phyloP scores from a whole-genome alignment of 228 moss, liverwort and hornwort genomes.

The Sphagnum magellanicum region DNA sequence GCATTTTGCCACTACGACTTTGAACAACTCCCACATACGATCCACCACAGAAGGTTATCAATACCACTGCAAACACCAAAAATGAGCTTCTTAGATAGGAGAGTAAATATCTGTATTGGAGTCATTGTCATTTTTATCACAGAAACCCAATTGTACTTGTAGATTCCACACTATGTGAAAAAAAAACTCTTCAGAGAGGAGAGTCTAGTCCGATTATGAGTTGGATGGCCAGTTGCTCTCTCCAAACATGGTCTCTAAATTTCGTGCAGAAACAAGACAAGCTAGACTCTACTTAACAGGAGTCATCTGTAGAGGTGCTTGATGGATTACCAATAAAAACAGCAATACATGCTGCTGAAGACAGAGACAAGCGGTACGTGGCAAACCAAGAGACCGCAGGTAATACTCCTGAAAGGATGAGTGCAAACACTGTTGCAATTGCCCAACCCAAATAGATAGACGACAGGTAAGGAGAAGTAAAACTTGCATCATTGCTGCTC shows the following conservation, averaged over 20 bases:
- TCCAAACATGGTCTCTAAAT: no score
- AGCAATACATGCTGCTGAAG: conserved; percentile 83
- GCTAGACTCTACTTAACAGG: background rate
- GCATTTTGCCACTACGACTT: conserved; percentile 60
- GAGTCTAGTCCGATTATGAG: no score
- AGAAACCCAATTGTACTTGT: no score
- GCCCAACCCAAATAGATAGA: conserved; percentile 95
- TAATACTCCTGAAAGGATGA: conserved; percentile 75
- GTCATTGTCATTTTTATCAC: no score
- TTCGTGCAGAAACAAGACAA: no score
- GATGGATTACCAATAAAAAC: conserved; percentile 63
- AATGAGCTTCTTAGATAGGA: background rate
- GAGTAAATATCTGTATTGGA: no score
- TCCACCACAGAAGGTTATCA: conserved; percentile 95
- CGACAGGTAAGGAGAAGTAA: conserved; percentile 78
- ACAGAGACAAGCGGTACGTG: conserved; percentile 90
- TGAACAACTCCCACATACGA: conserved; percentile 91
- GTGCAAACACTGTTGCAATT: conserved; percentile 72
- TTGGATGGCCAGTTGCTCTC: no score
- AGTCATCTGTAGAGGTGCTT: background rate
- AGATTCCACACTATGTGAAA: no score
- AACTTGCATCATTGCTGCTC: conserved; percentile 54
- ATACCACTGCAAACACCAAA: conserved; percentile 62
- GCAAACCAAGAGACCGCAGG: conserved; percentile 99
- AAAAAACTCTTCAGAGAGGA: no score